phyloP scores from a whole-genome alignment of 768 basidiomycete genomes.

The Cystofilobasidium bisporidii region DNA sequence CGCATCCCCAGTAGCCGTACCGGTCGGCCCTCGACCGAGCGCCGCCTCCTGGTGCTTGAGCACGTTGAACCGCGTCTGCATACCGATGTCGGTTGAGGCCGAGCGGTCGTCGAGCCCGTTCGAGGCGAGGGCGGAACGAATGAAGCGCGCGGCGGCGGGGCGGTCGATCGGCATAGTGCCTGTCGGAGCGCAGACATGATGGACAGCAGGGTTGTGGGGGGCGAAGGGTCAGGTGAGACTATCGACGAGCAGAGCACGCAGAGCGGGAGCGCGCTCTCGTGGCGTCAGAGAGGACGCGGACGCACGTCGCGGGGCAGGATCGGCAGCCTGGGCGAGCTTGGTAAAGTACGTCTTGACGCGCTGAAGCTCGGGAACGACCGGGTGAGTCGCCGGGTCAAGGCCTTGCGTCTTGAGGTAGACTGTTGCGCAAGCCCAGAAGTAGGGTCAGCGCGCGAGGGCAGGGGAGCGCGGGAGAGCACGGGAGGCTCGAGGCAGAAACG shows the following conservation, averaged over 20 bases:
- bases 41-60: slow-evolving; percentile 20
- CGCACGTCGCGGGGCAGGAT: slow-evolving; percentile 35
- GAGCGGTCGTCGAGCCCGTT: background rate
- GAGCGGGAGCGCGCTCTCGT: no score
- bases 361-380: slow-evolving; percentile 38
- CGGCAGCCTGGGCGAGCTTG: slow-evolving; percentile 36
- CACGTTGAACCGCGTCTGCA: slow-evolving; percentile 27
- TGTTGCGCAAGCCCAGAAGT: slow-evolving; percentile 12
- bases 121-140: slow-evolving; percentile 22
- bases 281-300: no score
- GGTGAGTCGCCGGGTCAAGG: slow-evolving; percentile 36
- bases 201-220: background rate
- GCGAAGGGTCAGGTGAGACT: slow-evolving; percentile 24
- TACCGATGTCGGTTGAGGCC: slow-evolving; percentile 18
- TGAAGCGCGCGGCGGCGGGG: slow-evolving; percentile 23
- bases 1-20: no score
- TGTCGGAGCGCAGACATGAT: background rate
- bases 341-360: slow-evolving; percentile 38
- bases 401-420: slow-evolving; percentile 39
- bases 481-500: no score
- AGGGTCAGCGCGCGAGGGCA: background rate
- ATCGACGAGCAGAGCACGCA: no score
- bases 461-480: no score
- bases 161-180: slow-evolving; percentile 21
- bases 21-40: background rate